phyloP scores from a whole-genome alignment of 768 basidiomycete genomes.

The Lactifluus echinatus region DNA sequence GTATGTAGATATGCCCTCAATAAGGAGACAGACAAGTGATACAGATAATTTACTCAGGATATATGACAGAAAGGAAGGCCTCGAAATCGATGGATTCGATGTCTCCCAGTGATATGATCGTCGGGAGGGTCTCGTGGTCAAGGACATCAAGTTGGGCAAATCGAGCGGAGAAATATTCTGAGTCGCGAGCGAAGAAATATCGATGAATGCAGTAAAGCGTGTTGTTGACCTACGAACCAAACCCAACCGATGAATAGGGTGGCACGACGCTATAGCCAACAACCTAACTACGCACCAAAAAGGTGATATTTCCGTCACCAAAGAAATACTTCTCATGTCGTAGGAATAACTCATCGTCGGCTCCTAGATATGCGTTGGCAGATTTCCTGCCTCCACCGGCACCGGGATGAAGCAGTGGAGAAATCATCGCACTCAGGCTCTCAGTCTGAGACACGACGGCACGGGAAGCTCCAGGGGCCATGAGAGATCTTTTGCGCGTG shows the following conservation, averaged over 20 bases:
- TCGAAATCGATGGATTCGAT: conserved; percentile 9
- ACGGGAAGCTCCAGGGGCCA: background rate
- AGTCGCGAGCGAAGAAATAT: conserved; percentile 15
- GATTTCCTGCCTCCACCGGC: too few species aligned
- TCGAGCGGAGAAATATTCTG: conserved; percentile 6
- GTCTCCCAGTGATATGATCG: background rate
- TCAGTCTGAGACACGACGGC: background rate
- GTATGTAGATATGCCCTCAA: background rate
- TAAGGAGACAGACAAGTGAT: background rate
- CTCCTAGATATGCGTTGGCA: background rate
- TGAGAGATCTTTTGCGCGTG: background rate
- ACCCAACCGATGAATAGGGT: too few species aligned
- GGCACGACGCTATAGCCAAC: too few species aligned
- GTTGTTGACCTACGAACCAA: background rate
- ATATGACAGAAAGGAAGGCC: conserved; percentile 10
- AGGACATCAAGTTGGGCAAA: background rate
- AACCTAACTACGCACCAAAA: conserved; percentile 12
- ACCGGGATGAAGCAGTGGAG: too few species aligned
- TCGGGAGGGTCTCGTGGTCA: conserved; percentile 2
- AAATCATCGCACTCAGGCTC: too few species aligned
- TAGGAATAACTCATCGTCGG: background rate
- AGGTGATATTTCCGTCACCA: conserved; percentile 11
- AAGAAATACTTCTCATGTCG: conserved; percentile 14
- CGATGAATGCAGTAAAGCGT: conserved; percentile 10
- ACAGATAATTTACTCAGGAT: conserved; percentile 2